These are phyloP conservation scores for Alternaria conjuncta DNA, from an alignment of 2,329 filamentous ascomycete species.

Conservation along the genomic window DNA sequence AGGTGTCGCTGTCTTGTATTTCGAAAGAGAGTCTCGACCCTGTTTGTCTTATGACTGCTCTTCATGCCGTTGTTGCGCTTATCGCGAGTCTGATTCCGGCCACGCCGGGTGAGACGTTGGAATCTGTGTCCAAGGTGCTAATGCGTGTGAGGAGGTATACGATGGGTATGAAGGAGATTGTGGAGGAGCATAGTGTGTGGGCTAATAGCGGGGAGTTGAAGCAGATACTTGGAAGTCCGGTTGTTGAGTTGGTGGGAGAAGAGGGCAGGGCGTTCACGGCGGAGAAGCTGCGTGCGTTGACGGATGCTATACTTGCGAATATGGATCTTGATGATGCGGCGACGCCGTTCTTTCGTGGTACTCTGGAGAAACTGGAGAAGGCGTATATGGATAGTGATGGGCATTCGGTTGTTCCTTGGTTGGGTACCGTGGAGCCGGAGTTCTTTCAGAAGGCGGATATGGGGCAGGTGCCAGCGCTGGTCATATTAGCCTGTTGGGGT, in stretches of 20 bases:
- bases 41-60: not conserved
- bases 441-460: not conserved
- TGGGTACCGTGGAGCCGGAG: not conserved
- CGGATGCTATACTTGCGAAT: not conserved
- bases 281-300: not conserved
- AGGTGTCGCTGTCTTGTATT: not conserved
- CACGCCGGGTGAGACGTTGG: not conserved
- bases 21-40: not conserved
- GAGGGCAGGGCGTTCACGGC: not conserved
- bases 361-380: not conserved
- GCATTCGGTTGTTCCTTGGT: not conserved
- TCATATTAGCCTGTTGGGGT: not conserved
- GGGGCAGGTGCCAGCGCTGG: not conserved
- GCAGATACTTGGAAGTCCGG: not conserved
- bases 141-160: not conserved
- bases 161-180: not conserved
- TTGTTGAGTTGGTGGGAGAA: not conserved
- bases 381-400: not conserved
- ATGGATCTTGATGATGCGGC: not conserved
- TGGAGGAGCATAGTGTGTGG: not conserved
- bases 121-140: not conserved
- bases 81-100: not conserved
- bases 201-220: not conserved
- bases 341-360: not conserved
- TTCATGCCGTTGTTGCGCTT: not conserved